A percentile compares a stretch with the other conserved stretches of the same genome.
Evolutionary conservation across 2,329 filamentous ascomycete species (phyloP).

Genomic region (Rasamsonia emersonii): DNA sequence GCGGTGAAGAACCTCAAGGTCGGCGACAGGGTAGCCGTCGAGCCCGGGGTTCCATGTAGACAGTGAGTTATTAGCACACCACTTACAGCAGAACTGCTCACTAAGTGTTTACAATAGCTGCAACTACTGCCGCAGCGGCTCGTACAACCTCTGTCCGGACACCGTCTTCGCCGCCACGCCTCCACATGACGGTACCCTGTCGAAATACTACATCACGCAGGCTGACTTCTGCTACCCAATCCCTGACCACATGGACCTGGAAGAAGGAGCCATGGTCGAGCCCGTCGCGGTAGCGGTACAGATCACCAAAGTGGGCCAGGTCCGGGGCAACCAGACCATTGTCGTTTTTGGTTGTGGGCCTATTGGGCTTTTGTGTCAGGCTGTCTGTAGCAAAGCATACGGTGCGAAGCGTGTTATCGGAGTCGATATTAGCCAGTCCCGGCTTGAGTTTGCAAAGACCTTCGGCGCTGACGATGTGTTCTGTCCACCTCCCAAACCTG

Average conservation of each 20-base stretch:
- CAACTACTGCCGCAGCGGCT: conserved; percentile 33
- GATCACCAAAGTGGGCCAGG: conserved; percentile 34
- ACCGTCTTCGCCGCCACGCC: conserved; percentile 45
- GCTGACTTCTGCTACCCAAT: conserved; percentile 42
- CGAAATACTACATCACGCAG: conserved; percentile 41
- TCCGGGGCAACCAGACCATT: conserved; percentile 35
- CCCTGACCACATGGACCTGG: conserved; percentile 37
- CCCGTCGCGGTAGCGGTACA: conserved; percentile 46
- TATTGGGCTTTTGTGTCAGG: conserved; percentile 41
- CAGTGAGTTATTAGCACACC: no score
- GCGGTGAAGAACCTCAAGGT: conserved; percentile 33
- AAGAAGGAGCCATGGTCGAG: conserved; percentile 47
- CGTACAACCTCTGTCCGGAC: conserved; percentile 34
- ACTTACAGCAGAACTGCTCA: no score
- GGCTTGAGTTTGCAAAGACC: conserved; percentile 34
- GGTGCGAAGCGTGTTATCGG: conserved; percentile 39
- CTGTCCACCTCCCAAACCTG: conserved; percentile 25
- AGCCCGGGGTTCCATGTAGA: conserved; percentile 39
- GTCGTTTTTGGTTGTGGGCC: conserved; percentile 44
- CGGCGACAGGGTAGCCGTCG: conserved; percentile 42
- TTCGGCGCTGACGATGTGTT: conserved; percentile 41
- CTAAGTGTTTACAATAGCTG: no score
- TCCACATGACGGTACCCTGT: conserved; percentile 42
- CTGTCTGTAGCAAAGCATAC: conserved; percentile 39
- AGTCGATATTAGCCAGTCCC: conserved; percentile 37